A percentile compares a stretch with the other conserved stretches of the same genome.
phyloP scores from a whole-genome alignment of 495 filamentous ascomycete species.

The Zalerion maritima region DNA sequence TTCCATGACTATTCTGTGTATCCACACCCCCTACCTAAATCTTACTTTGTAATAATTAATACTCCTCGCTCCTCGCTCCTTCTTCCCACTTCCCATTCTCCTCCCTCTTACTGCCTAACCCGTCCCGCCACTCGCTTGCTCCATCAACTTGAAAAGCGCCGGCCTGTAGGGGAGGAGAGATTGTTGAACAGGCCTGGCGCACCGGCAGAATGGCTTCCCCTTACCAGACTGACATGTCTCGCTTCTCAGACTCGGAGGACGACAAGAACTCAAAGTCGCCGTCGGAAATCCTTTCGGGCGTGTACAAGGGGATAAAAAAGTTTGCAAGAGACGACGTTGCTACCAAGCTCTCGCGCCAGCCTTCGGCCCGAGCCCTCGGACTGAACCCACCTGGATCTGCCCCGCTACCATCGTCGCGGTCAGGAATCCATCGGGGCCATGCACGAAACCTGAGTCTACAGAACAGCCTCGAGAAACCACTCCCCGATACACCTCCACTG shows the following conservation, averaged over 20 bases:
- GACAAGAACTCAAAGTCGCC: constrained; percentile 25
- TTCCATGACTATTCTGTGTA: too few relatives aligned
- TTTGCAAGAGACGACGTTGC: constrained; percentile 25
- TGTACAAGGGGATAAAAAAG: constrained; percentile 35
- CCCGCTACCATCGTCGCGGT: constrained; percentile 10
- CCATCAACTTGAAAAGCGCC: too few relatives aligned
- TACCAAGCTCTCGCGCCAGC: constrained; percentile 13
- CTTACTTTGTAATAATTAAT: too few relatives aligned
- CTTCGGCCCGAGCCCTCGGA: constrained; percentile 9
- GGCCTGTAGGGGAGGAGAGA: too few relatives aligned
- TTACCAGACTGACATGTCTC: constrained; percentile 16
- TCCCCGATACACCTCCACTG: constrained; percentile 31
- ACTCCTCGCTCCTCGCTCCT: too few relatives aligned
- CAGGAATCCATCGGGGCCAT: constrained; percentile 24
- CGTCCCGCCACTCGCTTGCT: too few relatives aligned
- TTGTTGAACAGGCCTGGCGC: too few relatives aligned
- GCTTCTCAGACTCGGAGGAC: constrained; percentile 21
- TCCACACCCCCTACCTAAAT: too few relatives aligned
- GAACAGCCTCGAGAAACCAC: constrained; percentile 35
- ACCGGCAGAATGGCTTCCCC: too few relatives aligned
- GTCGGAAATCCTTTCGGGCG: constrained; percentile 31
- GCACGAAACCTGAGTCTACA: constrained; percentile 33
- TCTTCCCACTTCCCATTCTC: too few relatives aligned
- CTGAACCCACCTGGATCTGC: constrained; percentile 17
- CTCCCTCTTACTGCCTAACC: too few relatives aligned